These are phyloP conservation scores for Arthrobotrys conoides DNA, from an alignment of 2,329 filamentous ascomycete species.

Conservation along the genomic window DNA sequence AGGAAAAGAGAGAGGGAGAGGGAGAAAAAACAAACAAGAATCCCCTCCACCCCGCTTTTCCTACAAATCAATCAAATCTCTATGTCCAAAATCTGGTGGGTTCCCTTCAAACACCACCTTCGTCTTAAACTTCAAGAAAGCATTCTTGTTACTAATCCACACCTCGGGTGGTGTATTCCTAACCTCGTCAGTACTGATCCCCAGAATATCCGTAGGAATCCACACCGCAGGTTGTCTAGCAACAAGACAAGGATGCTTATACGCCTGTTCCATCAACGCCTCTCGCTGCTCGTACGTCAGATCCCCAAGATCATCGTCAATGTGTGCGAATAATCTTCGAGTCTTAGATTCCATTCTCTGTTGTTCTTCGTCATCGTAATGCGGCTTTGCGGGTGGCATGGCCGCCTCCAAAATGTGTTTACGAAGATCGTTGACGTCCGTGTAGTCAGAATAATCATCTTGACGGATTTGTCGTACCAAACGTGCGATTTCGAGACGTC, in stretches of 20 bases:
- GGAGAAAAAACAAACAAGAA: not conserved
- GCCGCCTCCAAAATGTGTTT: slow-evolving; percentile 74
- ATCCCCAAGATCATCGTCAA: slow-evolving; percentile 94
- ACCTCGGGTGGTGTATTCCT: slow-evolving; percentile 82
- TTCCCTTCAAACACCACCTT: slow-evolving; percentile 86
- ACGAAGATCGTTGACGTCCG: slow-evolving; percentile 70
- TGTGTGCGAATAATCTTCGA: slow-evolving; percentile 82
- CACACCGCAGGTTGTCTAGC: slow-evolving; percentile 89
- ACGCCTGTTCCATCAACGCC: slow-evolving; percentile 85
- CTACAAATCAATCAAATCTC: slow-evolving; percentile 85
- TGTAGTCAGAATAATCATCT: slow-evolving; percentile 67
- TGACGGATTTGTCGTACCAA: slow-evolving; percentile 66
- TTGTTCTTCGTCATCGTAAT: slow-evolving; percentile 69
- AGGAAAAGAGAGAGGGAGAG: not conserved
- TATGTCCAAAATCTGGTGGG: slow-evolving; percentile 89
- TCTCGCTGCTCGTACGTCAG: slow-evolving; percentile 91
- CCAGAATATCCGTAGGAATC: slow-evolving; percentile 92
- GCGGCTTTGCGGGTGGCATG: slow-evolving; percentile 70
- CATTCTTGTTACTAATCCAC: slow-evolving; percentile 91
- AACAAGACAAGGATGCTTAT: slow-evolving; percentile 89
- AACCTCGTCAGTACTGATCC: slow-evolving; percentile 90
- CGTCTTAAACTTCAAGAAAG: slow-evolving; percentile 86
- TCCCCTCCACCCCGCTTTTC: slow-evolving; percentile 29
- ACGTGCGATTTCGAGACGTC: slow-evolving; percentile 44
- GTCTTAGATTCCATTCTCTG: slow-evolving; percentile 76